A percentile compares a stretch with the other conserved stretches of the same genome.
These are phyloP conservation scores for Oxytropis ochrocephala DNA, from an alignment of 306 rosid species.

Conservation along the genomic window DNA sequence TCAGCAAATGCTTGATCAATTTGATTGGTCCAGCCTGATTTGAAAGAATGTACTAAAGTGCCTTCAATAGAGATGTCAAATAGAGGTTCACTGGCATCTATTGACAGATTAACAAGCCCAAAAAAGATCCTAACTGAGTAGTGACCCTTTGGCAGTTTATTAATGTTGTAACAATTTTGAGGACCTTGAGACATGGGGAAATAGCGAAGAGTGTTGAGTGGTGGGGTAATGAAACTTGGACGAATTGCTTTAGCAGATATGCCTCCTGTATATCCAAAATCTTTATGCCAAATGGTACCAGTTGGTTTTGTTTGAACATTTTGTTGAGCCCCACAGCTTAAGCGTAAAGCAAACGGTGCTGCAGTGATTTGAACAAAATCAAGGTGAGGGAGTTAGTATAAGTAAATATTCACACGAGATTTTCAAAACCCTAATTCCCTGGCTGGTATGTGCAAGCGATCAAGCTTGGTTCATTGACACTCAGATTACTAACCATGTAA, in stretches of 20 bases:
- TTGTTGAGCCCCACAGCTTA: slow-evolving; percentile 77
- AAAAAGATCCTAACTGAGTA: slow-evolving; percentile 78
- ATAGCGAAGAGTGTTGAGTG: slow-evolving; percentile 59
- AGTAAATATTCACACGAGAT: background rate
- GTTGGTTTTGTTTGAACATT: slow-evolving; percentile 64
- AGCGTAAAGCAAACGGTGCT: slow-evolving; percentile 75
- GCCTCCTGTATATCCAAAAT: slow-evolving; percentile 87
- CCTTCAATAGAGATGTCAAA: slow-evolving; percentile 85
- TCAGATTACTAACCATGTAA: background rate
- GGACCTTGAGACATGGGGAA: slow-evolving; percentile 74
- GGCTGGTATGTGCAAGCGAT: background rate
- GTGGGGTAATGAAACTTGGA: slow-evolving; percentile 65
- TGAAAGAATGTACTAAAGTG: slow-evolving; percentile 59
- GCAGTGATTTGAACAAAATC: slow-evolving; percentile 12
- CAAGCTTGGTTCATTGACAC: background rate
- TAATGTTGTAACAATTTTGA: slow-evolving; percentile 67
- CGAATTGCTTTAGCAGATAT: slow-evolving; percentile 51
- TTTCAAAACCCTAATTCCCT: background rate
- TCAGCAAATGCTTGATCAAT: slow-evolving; percentile 72
- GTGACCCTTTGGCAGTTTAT: slow-evolving; percentile 66
- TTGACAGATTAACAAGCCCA: slow-evolving; percentile 44
- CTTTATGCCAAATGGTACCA: slow-evolving; percentile 70
- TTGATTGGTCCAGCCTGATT: slow-evolving; percentile 70
- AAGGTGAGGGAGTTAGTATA: background rate
- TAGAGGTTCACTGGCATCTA: slow-evolving; percentile 52